These are phyloP conservation scores for Escovopsis weberi DNA, from an alignment of 2,329 filamentous ascomycete genomes.

Conservation along the genomic window DNA sequence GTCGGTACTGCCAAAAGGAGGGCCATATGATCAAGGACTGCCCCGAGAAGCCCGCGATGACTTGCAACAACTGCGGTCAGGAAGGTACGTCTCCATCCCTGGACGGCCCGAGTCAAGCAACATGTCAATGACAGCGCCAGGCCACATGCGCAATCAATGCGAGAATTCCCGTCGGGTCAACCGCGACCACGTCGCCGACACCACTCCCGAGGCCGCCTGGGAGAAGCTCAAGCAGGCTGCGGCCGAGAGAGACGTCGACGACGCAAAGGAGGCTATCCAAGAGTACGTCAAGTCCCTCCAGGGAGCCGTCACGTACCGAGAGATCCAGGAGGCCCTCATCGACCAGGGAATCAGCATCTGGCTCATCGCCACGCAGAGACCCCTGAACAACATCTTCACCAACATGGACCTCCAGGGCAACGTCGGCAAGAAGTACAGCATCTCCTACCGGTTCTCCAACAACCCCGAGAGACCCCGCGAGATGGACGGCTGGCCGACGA, in stretches of 20 bases:
- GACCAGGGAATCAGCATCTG: conserved; percentile 37
- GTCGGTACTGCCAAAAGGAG: conserved; percentile 32
- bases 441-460: conserved; percentile 46
- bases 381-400: conserved; percentile 41
- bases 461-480: conserved; percentile 45
- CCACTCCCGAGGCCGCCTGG: conserved; percentile 44
- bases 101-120: background rate
- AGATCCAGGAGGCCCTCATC: conserved; percentile 49
- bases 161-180: conserved; percentile 44
- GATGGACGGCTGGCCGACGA: conserved; percentile 43
- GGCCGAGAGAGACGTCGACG: conserved; percentile 41
- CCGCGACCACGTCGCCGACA: conserved; percentile 32
- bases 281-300: conserved; percentile 45
- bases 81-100: conserved; percentile 31
- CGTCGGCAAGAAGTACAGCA: conserved; percentile 46
- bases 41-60: conserved; percentile 38
- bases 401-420: conserved; percentile 62
- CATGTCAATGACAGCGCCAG: conserved; percentile 20
- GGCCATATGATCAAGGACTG: conserved; percentile 48
- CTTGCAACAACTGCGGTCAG: conserved; percentile 47
- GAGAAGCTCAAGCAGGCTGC: conserved; percentile 36
- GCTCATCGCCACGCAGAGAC: conserved; percentile 48
- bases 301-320: conserved; percentile 41
- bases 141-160: conserved; percentile 42
- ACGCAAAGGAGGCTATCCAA: conserved; percentile 43